These are phyloP conservation scores for Pseudomonodictys pantanalensis DNA, from an alignment of 495 filamentous ascomycete genomes.

Conservation along the genomic window DNA sequence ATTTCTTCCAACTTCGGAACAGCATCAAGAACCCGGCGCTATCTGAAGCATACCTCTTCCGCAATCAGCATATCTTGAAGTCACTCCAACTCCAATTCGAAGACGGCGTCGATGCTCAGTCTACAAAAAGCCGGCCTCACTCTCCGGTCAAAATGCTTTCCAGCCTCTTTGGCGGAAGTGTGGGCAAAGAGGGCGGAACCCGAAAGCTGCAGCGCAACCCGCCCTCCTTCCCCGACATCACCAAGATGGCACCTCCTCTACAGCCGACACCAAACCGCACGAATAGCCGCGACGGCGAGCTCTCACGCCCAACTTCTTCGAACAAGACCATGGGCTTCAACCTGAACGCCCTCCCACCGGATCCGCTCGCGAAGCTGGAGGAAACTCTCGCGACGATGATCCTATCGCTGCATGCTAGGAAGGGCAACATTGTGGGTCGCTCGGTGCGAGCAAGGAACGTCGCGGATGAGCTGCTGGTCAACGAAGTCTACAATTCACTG, in stretches of 20 bases:
- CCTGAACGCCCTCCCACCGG: constrained; percentile 40
- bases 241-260: constrained; percentile 35
- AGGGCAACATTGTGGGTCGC: constrained; percentile 79
- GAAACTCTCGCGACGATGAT: constrained; percentile 84
- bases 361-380: constrained; percentile 68
- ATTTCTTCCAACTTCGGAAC: constrained; percentile 66
- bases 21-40: constrained; percentile 65
- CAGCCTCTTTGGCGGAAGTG: constrained; percentile 62
- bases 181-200: constrained; percentile 34
- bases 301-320: constrained; percentile 32
- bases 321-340: constrained; percentile 29
- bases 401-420: constrained; percentile 74
- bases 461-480: constrained; percentile 75
- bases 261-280: constrained; percentile 26
- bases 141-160: constrained; percentile 92
- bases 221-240: constrained; percentile 36
- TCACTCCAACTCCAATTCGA: constrained; percentile 56
- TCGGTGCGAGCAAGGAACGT: constrained; percentile 65
- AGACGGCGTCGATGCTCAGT: constrained; percentile 57
- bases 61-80: constrained; percentile 70
- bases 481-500: constrained; percentile 87
- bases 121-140: constrained; percentile 60
- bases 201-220: constrained; percentile 34
- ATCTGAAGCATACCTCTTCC: constrained; percentile 60
- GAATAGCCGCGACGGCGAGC: constrained; percentile 35